Evolutionary conservation across 345 rosid genomes (phyloP).

Genomic region (Carallia brachiata): DNA sequence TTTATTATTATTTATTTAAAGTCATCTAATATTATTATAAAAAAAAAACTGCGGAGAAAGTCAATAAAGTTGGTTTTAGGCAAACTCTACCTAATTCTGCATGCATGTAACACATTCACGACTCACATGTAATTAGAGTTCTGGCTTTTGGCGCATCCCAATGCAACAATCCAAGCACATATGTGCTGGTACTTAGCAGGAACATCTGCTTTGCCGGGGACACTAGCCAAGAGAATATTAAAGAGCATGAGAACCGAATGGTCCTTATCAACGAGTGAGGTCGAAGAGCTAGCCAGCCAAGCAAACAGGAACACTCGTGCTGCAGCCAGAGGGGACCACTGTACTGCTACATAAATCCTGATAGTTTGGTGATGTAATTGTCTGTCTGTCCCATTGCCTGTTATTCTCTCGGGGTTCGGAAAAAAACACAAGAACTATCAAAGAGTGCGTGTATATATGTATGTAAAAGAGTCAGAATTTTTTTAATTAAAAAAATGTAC

Average conservation of each 20-base stretch:
- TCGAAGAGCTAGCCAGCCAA: slow-evolving; percentile 22
- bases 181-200: neutral
- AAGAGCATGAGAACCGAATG: slow-evolving; percentile 9
- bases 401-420: slow-evolving; percentile 3
- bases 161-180: neutral
- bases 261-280: slow-evolving; percentile 16
- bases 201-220: neutral
- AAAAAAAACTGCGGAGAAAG: too few relatives aligned
- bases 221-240: neutral
- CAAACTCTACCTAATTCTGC: neutral
- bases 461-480: too few relatives aligned
- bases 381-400: slow-evolving; percentile 35
- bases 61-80: too few relatives aligned
- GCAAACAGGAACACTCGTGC: slow-evolving; percentile 23
- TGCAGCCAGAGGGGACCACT: slow-evolving; percentile 33
- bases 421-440: neutral
- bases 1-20: too few relatives aligned
- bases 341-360: slow-evolving; percentile 5
- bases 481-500: too few relatives aligned
- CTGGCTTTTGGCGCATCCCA: neutral
- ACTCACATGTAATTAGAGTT: neutral
- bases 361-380: slow-evolving; percentile 32
- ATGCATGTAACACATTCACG: neutral
- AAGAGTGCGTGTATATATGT: too few relatives aligned
- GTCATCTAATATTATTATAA: too few relatives aligned